These are phyloP conservation scores for Saussurea involucrata DNA, from an alignment of 129 eudicot species.

Conservation along the genomic window DNA sequence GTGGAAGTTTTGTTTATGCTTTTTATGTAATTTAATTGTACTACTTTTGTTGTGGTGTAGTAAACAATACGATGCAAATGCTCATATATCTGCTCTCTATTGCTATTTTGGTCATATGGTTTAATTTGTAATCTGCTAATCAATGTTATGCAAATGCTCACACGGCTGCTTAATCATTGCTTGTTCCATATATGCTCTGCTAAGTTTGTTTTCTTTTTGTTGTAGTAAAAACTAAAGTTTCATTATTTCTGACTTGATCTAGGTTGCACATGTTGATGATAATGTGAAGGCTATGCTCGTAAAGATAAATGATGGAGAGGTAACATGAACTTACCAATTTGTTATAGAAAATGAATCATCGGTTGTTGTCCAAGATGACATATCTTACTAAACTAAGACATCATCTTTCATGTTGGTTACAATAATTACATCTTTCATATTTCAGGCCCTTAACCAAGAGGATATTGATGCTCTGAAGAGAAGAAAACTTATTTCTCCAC, in stretches of 20 bases:
- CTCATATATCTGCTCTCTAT: background rate
- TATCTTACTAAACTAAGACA: background rate
- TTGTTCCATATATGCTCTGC: background rate
- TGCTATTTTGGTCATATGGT: background rate
- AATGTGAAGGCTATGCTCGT: slow-evolving; percentile 64
- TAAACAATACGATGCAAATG: background rate
- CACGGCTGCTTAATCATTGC: background rate
- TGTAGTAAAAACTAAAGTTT: background rate
- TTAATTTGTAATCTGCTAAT: background rate
- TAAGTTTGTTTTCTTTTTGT: background rate
- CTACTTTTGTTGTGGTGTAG: background rate
- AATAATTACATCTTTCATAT: background rate
- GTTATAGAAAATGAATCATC: background rate
- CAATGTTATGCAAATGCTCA: background rate
- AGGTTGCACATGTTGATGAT: slow-evolving; percentile 75
- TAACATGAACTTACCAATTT: slow-evolving; percentile 17
- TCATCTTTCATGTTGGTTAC: slow-evolving; percentile 3
- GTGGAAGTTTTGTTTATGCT: background rate
- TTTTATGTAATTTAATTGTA: background rate
- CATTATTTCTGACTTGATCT: slow-evolving; percentile 19
- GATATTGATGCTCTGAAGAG: slow-evolving; percentile 73
- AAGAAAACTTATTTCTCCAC: slow-evolving; percentile 69
- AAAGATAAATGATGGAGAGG: slow-evolving; percentile 73
- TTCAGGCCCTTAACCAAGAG: slow-evolving; percentile 50
- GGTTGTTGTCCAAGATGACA: background rate